Base-by-base conservation (phyloP, 345 rosid species). In the Erysimum cheiranthoides region DNA sequence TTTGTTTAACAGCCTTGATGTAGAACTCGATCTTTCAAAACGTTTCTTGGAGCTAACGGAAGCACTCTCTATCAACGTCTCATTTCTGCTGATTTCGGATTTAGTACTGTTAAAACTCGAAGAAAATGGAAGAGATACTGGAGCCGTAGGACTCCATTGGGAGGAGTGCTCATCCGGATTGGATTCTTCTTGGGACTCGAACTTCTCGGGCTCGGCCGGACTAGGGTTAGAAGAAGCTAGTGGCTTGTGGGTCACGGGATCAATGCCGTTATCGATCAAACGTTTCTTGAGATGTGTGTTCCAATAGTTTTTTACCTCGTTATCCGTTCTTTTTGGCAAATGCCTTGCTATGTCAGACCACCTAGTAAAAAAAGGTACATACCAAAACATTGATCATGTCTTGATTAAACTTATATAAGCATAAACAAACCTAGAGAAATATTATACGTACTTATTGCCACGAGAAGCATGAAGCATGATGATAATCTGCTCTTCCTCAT, bases 241-340 rank as follows among this genome's bases (percentile, higher is more conserved):
- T 75, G 81, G 84, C 76, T 83, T 80, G 51, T 82, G 88, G 28
- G 86, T 88, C 82, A 78, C 81, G 61, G 93, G 80, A 78, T 88
- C 89, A 49, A 80, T 57, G 18, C 89, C 89, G 83, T 85, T 77
- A 73, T 84, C 84, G 34, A 84, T 81, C 73, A 89, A 66, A 65
- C 83, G 84, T 79, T 85, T 84, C 68, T 85, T 85, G 79, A 87
- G 71, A 59, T 84, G 83, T 27, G 87, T 87, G 78, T 87, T 85
- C 87, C 87, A 87, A 56, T 80, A 84, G 54, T 85, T 87, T 70
- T 87, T 82, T 1, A 83, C 77, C 45, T 87, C 90, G 39, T 85
- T 87, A 25, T 87, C 91, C 1, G 91, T 87, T 28, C 89, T 52
- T 13, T 85, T 82, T 0, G 86, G 85, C 6, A 85, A 73, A 60